These are phyloP conservation scores for Lachancea nothofagi DNA, from an alignment of 805 yeast genomes.

Conservation along the genomic window DNA sequence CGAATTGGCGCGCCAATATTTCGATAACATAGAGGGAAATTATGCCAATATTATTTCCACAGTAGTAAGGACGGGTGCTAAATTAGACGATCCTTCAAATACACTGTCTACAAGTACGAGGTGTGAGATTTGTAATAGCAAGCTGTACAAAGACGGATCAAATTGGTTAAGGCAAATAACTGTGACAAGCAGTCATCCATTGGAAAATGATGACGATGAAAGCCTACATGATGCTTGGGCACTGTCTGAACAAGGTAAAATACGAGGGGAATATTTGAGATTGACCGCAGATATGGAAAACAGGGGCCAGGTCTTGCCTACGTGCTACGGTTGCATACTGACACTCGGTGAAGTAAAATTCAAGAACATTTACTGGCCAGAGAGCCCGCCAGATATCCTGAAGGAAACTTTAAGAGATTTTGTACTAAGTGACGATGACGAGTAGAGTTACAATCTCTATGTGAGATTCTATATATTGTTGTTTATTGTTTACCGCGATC, in stretches of 20 bases:
- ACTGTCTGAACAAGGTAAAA: constrained; percentile 22
- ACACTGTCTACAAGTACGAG: constrained; percentile 14
- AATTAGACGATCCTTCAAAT: constrained; percentile 47
- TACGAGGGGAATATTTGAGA: constrained; percentile 14
- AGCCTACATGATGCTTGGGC: constrained; percentile 34
- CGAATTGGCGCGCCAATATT: constrained; percentile 71
- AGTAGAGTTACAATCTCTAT: no score
- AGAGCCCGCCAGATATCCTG: constrained; percentile 28
- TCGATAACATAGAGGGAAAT: constrained; percentile 61
- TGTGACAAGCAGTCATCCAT: constrained; percentile 48
- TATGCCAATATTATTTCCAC: constrained; percentile 90
- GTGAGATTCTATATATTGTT: no score
- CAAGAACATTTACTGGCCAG: constrained; percentile 38
- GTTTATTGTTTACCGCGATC: no score
- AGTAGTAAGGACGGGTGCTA: constrained; percentile 83
- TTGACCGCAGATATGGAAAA: constrained; percentile 20
- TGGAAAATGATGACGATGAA: constrained; percentile 40
- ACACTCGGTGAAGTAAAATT: constrained; percentile 43
- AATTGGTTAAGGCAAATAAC: constrained; percentile 68
- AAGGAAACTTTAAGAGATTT: constrained; percentile 44
- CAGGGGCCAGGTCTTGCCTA: constrained; percentile 21
- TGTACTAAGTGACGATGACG: constrained; percentile 39
- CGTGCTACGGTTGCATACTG: constrained; percentile 77
- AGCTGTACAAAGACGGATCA: constrained; percentile 52
- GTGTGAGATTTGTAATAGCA: constrained; percentile 56